Evolutionary conservation across 345 rosid genomes (phyloP), one percentile per base, ranked within the genome.

Genomic region (Moricandia arvensis): DNA sequence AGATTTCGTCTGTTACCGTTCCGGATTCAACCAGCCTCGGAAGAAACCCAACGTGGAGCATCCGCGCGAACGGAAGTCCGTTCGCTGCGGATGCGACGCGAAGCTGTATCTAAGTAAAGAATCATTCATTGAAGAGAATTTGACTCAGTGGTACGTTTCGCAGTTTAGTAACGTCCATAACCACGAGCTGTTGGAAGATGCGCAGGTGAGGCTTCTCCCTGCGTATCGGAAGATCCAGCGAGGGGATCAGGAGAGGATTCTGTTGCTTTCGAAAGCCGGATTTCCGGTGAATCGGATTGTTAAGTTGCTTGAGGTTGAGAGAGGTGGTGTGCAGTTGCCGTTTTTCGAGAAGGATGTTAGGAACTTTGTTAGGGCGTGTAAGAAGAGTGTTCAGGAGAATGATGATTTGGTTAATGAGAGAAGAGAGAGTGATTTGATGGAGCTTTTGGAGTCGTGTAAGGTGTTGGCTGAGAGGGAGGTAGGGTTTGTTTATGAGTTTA

Each of bases 141-240:
- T 71, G 35, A 35, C 79, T 64, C 98, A 89, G 21, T 94, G 98
- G 97, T 94, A 79, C 59, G 86, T 94, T 58, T 89, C 96, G 7
- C 98, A 94, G 69, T 94, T 91, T 75, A 94, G 98, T 73, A 91
- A 94, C 83, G 84, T 94, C 69, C 98, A 94, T 80, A 94, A 94
- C 77, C 98, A 91, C 63, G 97, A 91, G 78, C 86, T 94, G 65
- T 69, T 94, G 66, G 97, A 91, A 81, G 98, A 90, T 82, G 97
- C 91, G 60, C 95, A 94, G 81, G 98, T 94, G 16, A 87, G 96
- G 68, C 74, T 94, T 24, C 91, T 94, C 51, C 98, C 98, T 3
- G 98, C 98, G 0, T 94, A 94, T 79, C 80, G 97, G 17, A 94
- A 94, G 86, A 91, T 94, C 68, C 90, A 87, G 27, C 95, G 87